phyloP scores from a whole-genome alignment of 257 asterid genomes.

The Knoxia roxburghii region DNA sequence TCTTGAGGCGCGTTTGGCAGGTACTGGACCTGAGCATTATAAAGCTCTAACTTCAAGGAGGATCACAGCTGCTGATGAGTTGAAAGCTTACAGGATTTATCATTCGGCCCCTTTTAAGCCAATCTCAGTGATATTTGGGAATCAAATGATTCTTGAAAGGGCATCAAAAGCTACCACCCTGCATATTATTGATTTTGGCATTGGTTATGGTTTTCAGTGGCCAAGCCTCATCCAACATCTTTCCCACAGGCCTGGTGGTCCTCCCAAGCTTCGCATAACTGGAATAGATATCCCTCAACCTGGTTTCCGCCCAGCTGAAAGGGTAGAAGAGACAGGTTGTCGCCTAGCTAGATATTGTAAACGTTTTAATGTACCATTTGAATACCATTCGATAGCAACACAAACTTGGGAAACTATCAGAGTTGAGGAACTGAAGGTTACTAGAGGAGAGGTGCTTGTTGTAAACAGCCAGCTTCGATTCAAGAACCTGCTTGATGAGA shows the following conservation, averaged over 20 bases:
- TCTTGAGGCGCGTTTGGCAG: slow-evolving; percentile 21
- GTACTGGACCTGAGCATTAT: slow-evolving; percentile 10
- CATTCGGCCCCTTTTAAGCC: slow-evolving; percentile 7
- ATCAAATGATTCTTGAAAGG: slow-evolving; percentile 11
- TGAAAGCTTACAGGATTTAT: slow-evolving; percentile 12
- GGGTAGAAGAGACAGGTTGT: slow-evolving; percentile 12
- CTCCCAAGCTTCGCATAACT: slow-evolving; percentile 22
- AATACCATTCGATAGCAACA: slow-evolving; percentile 14
- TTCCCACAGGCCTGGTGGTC: slow-evolving; percentile 18
- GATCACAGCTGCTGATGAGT: slow-evolving; percentile 7
- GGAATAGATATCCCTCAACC: slow-evolving; percentile 23
- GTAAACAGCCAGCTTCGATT: slow-evolving; percentile 11
- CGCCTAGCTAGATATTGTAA: slow-evolving; percentile 21
- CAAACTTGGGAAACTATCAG: slow-evolving; percentile 16
- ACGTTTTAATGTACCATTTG: slow-evolving; percentile 20
- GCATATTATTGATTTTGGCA: slow-evolving; percentile 24
- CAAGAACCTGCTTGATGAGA: slow-evolving; percentile 14
- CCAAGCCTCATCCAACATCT: slow-evolving; percentile 20
- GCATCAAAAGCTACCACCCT: slow-evolving; percentile 11
- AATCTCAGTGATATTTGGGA: slow-evolving; percentile 8
- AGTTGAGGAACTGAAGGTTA: slow-evolving; percentile 13
- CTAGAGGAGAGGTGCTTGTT: slow-evolving; percentile 14
- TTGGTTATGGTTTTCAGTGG: slow-evolving; percentile 20
- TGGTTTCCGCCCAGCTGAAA: slow-evolving; percentile 16
- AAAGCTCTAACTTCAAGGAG: slow-evolving; percentile 5